Evolutionary conservation across 331 rosid genomes (phyloP), one percentile per base, ranked within the genome.

Genomic region (Quercus lobata): DNA sequence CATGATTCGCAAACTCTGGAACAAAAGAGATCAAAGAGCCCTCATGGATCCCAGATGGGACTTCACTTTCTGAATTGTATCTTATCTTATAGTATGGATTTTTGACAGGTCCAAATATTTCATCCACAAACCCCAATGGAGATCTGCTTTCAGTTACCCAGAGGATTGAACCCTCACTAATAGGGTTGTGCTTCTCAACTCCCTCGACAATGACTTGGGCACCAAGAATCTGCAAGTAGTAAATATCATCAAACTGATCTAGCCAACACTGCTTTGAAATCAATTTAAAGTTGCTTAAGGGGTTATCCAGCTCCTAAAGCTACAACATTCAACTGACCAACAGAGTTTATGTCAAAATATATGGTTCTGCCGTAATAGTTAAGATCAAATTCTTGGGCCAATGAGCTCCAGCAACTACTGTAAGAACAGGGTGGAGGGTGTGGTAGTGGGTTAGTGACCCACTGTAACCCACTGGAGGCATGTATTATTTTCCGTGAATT

Each of bases 71-170:
- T 69, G 97, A 90, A 87, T 96, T 96, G 86, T 83, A 87, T 80
- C 99, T 88, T 81, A 93, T 93, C 72, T 88, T 52, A 83, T 93
- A 96, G 69, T 86, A 91, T 16, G 99, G 99, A 70, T 87, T 83
- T 89, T 86, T 88, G 56, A 96, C 98, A 41, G 98, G 99, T 63
- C 99, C 99, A 77, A 96, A 96, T 68, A 96, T 92, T 79, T 96
- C 99, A 83, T 96, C 98, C 52, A 96, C 76, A 72, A 93, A 77
- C 65, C 99, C 98, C 66, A 96, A 74, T 1, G 98, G 96, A 22
- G 89, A 83, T 82, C 83, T 80, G 69, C 84, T 78, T 81, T 90
- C 92, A 7, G 98, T 91, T 74, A 93, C 74, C 99, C 98, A 96
- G 74, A 96, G 88, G 83, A 93, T 84, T 37, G 99, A 93, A 54